These are phyloP conservation scores for Eleusine coracana DNA, from an alignment of 176 grass and related monocot genomes.

Conservation along the genomic window DNA sequence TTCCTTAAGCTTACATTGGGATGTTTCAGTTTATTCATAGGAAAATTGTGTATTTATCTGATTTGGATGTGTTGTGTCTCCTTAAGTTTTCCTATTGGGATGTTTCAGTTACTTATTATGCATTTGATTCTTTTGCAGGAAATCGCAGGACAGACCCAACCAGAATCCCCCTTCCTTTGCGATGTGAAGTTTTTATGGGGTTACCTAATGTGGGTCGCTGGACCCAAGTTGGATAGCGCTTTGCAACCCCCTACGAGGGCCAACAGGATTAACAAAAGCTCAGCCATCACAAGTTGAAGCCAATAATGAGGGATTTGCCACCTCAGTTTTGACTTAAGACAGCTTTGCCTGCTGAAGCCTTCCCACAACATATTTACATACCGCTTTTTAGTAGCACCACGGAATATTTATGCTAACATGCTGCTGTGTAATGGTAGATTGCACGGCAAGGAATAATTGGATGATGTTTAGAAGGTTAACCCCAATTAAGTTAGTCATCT, in stretches of 20 bases:
- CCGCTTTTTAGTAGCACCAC: conserved; percentile 5
- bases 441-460: neutral
- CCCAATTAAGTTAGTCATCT: conserved; percentile 3
- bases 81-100: conserved; percentile 11
- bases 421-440: conserved; percentile 31
- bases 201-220: neutral
- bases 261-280: neutral
- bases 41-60: neutral
- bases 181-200: conserved; percentile 31
- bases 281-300: neutral
- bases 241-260: conserved; percentile 7
- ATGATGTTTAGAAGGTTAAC: conserved; percentile 13
- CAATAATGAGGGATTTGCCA: too few species aligned
- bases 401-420: neutral
- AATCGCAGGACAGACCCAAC: conserved; percentile 40
- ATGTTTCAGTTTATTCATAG: conserved; percentile 3
- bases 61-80: conserved; percentile 12
- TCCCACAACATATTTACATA: neutral
- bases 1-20: neutral
- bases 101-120: conserved; percentile 40
- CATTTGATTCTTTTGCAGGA: conserved; percentile 51
- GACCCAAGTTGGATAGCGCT: conserved; percentile 16
- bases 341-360: conserved; percentile 3
- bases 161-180: conserved; percentile 40
- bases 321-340: conserved; percentile 19